Conservation (phyloP, 1,139 yeast genomes). For the Suhomyces anneliseae region DNA sequence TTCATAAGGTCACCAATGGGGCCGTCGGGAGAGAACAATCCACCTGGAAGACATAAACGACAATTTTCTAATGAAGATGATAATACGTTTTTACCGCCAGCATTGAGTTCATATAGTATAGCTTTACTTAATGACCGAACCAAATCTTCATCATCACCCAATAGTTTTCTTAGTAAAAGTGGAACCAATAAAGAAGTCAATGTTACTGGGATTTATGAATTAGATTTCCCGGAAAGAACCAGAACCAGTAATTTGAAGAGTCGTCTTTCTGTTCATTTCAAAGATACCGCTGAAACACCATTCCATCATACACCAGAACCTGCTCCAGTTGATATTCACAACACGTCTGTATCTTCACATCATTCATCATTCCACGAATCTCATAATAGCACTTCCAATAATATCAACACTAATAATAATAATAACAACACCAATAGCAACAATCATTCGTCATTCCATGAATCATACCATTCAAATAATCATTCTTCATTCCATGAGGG, state of each 20-base stretch:
- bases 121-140: constrained; percentile 34
- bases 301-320: constrained; percentile 6
- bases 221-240: constrained; percentile 32
- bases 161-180: neutral
- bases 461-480: constrained; percentile 5
- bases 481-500: constrained; percentile 2
- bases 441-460: constrained; percentile 5
- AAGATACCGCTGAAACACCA: constrained; percentile 12
- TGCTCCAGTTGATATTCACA: neutral
- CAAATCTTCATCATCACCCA: constrained; percentile 3
- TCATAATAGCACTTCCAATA: constrained; percentile 5
- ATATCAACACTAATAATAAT: constrained; percentile 3
- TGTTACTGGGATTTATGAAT: constrained; percentile 35
- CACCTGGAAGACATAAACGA: constrained; percentile 15
- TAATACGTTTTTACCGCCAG: constrained; percentile 61
- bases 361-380: constrained; percentile 11
- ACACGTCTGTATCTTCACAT: constrained; percentile 10
- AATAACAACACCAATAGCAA: constrained; percentile 4
- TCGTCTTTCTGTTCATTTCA: constrained; percentile 38
- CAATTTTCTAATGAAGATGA: constrained; percentile 45
- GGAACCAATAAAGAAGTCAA: constrained; percentile 5
- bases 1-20: constrained; percentile 9
- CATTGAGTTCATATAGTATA: constrained; percentile 57
- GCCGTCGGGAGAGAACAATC: neutral
- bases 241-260: constrained; percentile 22